These are phyloP conservation scores for Capsicum chinense DNA, from an alignment of 257 asterid species.

Conservation along the genomic window DNA sequence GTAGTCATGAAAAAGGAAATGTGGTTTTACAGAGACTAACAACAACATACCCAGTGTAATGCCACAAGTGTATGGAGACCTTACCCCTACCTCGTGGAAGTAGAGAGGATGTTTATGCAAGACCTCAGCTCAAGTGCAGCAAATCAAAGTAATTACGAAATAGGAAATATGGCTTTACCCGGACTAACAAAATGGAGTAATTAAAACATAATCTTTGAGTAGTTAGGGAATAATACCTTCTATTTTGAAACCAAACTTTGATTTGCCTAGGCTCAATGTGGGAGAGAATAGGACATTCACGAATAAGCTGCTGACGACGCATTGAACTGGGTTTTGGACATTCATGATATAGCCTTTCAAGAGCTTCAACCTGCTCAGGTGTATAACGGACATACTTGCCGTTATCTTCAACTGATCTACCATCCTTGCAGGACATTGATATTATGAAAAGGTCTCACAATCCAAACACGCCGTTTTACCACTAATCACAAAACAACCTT, in stretches of 20 bases:
- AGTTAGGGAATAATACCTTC: slow-evolving; percentile 55
- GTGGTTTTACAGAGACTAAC: too few relatives aligned
- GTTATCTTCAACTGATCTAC: slow-evolving; percentile 62
- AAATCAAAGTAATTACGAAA: neutral
- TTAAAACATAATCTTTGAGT: neutral
- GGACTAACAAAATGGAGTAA: too few relatives aligned
- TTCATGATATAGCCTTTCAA: slow-evolving; percentile 89
- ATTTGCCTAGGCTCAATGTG: slow-evolving; percentile 86
- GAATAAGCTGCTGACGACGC: slow-evolving; percentile 88
- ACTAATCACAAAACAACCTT: neutral
- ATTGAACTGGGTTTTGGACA: slow-evolving; percentile 89
- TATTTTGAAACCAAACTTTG: slow-evolving; percentile 95
- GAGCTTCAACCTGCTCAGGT: slow-evolving; percentile 91
- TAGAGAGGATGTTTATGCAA: neutral
- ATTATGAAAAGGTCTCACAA: slow-evolving; percentile 41
- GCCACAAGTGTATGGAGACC: neutral
- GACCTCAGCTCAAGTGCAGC: neutral
- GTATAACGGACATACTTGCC: slow-evolving; percentile 91
- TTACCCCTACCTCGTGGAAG: neutral
- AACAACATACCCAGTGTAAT: neutral
- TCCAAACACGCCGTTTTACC: neutral
- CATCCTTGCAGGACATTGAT: slow-evolving; percentile 71
- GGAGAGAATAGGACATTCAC: slow-evolving; percentile 82
- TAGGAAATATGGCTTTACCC: neutral
- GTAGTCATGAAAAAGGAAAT: neutral